Conservation (phyloP, 805 yeast genomes). For the Isabelozyma gotoi region DNA sequence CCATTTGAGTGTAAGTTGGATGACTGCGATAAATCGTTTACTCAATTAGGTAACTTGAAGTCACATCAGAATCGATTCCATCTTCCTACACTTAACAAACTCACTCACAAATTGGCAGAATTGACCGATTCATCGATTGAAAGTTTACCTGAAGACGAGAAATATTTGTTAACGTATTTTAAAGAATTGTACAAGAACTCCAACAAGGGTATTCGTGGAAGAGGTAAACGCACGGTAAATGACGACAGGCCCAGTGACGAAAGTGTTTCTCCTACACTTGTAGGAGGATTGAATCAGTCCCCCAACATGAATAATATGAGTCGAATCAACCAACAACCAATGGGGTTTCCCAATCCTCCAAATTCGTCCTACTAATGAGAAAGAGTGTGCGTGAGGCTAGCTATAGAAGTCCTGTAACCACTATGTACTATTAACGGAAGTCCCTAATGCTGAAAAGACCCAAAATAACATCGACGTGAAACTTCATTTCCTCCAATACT, state of each 20-base stretch:
- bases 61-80: slow-evolving; percentile 94
- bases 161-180: slow-evolving; percentile 72
- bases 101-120: slow-evolving; percentile 69
- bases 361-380: neutral
- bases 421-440: neutral
- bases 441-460: neutral
- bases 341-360: neutral
- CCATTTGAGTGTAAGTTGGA: slow-evolving; percentile 82
- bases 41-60: slow-evolving; percentile 90
- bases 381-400: no score
- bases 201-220: slow-evolving; percentile 87
- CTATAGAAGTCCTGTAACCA: neutral
- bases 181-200: slow-evolving; percentile 82
- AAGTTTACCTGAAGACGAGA: slow-evolving; percentile 59
- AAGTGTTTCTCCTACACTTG: neutral
- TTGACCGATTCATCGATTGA: slow-evolving; percentile 47
- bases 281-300: neutral
- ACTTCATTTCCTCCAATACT: neutral
- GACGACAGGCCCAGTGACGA: neutral
- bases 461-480: no score
- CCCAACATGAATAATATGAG: neutral
- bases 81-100: slow-evolving; percentile 60
- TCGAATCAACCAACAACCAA: neutral
- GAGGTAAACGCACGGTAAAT: slow-evolving; percentile 54
- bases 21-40: slow-evolving; percentile 77